These are phyloP conservation scores for Arctium lappa DNA, from an alignment of 129 eudicot species.

Conservation along the genomic window DNA sequence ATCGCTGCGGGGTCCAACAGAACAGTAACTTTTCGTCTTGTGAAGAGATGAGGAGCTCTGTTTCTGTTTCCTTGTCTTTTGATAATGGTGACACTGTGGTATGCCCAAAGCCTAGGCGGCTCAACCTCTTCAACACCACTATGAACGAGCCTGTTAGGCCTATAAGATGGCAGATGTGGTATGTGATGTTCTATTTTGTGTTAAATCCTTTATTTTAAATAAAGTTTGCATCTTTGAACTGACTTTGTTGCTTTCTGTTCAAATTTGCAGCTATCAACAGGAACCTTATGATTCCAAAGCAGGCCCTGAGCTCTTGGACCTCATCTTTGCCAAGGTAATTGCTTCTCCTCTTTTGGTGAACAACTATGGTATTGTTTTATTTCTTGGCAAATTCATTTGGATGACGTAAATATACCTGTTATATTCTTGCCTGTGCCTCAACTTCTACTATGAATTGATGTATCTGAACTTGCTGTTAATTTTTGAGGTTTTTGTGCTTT, in stretches of 20 bases:
- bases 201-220: not conserved
- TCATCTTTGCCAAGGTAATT: conserved; percentile 75
- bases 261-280: conserved; percentile 55
- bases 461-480: not conserved
- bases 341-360: not conserved
- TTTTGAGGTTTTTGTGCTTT: not conserved
- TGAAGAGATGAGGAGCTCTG: conserved; percentile 56
- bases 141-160: conserved; percentile 46
- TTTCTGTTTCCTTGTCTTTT: conserved; percentile 28
- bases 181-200: not conserved
- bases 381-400: not conserved
- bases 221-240: not conserved
- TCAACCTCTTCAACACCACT: conserved; percentile 35
- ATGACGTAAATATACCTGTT: not conserved
- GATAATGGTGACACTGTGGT: conserved; percentile 47
- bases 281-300: conserved; percentile 73
- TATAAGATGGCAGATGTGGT: conserved; percentile 74
- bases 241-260: not conserved
- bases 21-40: conserved; percentile 41
- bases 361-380: not conserved
- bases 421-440: not conserved
- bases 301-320: conserved; percentile 82
- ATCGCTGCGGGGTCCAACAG: conserved; percentile 65
- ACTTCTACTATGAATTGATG: not conserved
- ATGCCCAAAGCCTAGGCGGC: conserved; percentile 82